Base-by-base conservation (phyloP, 306 rosid genomes). In the Vigna nakashimae region DNA sequence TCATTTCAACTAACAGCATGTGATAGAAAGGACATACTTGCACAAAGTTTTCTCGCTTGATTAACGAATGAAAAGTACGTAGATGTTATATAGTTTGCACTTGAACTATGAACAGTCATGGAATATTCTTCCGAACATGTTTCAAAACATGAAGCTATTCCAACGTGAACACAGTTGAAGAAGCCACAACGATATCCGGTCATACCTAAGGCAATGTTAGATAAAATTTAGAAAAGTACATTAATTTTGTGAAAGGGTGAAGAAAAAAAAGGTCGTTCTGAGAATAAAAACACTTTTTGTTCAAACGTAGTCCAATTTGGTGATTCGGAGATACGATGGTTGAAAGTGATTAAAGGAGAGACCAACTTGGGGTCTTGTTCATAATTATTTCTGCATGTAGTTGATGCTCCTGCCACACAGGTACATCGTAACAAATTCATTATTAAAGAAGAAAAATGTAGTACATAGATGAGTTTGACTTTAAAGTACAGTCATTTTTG, bases 401-500 rank as follows among this genome's bases (percentile, higher is more conserved):
- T 65, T 56, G 42, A 65, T 20, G 52, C 40, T 12, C 40, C 34
- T 43, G 5, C 8, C 45, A 9, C 30, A n/a, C 58, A 52, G 15
- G 24, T 42, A 52, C 20, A 58, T 40, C 2, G 24, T 6, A 53
- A 66, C 74, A 53, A 40, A 67, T 55, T 36, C 53, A 42, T 17
- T 43, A 55, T 67, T 28, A 69, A 38, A 32, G 53, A 69, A 69
- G 58, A 59, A 62, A 17, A 8, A 42, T 9, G 14, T 24, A 57
- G 78, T 79, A 52, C 78, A 64, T 36, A 69, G 24, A 71, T 71
- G 40, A 42, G 24, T 66, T 9, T 38, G 38, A 58, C 52, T 7
- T 18, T 14, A 26, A 46, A 73, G 65, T 53, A 76, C 55, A n/a
- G 16, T 46, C 13, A 64, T 75, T 52, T 30, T 22, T 24, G 26